These are phyloP conservation scores for Cicer chorassanicum DNA, from an alignment of 306 rosid species.

Conservation along the genomic window DNA sequence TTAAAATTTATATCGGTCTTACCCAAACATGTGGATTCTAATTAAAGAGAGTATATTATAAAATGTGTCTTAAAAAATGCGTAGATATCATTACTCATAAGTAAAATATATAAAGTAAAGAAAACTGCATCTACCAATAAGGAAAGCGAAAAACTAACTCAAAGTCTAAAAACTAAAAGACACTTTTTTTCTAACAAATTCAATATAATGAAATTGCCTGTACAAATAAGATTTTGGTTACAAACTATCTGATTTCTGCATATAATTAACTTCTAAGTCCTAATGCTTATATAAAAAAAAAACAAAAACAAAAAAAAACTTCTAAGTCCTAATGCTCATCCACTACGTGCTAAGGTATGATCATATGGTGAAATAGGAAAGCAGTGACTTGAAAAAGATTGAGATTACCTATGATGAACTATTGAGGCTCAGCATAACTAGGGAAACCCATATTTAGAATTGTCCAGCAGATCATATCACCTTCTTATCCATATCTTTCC, in stretches of 20 bases:
- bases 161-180: neutral
- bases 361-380: slow-evolving; percentile 9
- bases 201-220: slow-evolving; percentile 20
- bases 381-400: slow-evolving; percentile 9
- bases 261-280: neutral
- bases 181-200: slow-evolving; percentile 8
- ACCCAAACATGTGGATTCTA: no score
- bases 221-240: slow-evolving; percentile 23
- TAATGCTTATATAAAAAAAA: neutral
- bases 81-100: no score
- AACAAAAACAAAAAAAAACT: no score
- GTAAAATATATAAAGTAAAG: no score
- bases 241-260: slow-evolving; percentile 25
- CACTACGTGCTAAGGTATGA: slow-evolving; percentile 21
- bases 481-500: slow-evolving; percentile 84
- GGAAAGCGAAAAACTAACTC: neutral
- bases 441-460: slow-evolving; percentile 76
- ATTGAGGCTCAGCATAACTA: slow-evolving; percentile 92
- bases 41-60: no score
- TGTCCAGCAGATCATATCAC: slow-evolving; percentile 75
- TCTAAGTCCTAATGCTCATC: neutral
- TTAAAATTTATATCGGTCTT: no score
- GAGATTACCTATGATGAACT: slow-evolving; percentile 75
- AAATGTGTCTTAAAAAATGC: no score
- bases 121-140: neutral